These are phyloP conservation scores for Panicum virgatum DNA, from an alignment of 202 grass and related monocot species.

Conservation along the genomic window DNA sequence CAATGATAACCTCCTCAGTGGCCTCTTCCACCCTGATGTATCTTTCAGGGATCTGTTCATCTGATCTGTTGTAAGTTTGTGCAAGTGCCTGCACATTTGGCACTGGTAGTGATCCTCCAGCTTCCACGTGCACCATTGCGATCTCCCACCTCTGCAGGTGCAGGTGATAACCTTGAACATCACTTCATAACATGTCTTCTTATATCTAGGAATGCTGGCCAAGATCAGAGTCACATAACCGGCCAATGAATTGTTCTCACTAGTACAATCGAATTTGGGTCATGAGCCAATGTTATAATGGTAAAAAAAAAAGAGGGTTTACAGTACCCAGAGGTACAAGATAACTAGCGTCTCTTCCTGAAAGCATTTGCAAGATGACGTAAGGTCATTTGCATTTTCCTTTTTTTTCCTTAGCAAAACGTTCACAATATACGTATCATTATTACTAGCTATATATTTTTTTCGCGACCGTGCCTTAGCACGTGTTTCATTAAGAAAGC, in stretches of 20 bases:
- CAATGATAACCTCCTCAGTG: background rate
- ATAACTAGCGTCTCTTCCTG: too few species aligned
- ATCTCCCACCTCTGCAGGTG: background rate
- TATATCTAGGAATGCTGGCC: background rate
- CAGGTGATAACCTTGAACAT: background rate
- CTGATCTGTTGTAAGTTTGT: background rate
- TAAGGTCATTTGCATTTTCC: background rate
- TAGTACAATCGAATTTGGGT: background rate
- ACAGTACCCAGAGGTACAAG: background rate
- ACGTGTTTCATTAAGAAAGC: too few species aligned
- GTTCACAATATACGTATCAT: background rate
- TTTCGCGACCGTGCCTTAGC: too few species aligned
- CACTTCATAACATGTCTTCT: background rate
- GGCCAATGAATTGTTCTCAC: background rate
- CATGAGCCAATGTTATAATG: background rate
- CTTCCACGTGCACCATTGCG: constrained; percentile 8
- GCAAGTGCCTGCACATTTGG: constrained; percentile 47
- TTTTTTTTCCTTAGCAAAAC: background rate
- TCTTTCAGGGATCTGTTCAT: constrained; percentile 33
- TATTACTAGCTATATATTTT: too few species aligned
- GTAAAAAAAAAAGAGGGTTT: background rate
- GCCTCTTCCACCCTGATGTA: constrained; percentile 39
- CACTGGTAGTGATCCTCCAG: constrained; percentile 17
- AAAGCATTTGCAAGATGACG: background rate
- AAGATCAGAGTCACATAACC: background rate